Evolutionary conservation across 768 basidiomycete genomes (phyloP), one percentile per base, ranked within the genome.

Genomic region (Coprinellus micaceus): DNA sequence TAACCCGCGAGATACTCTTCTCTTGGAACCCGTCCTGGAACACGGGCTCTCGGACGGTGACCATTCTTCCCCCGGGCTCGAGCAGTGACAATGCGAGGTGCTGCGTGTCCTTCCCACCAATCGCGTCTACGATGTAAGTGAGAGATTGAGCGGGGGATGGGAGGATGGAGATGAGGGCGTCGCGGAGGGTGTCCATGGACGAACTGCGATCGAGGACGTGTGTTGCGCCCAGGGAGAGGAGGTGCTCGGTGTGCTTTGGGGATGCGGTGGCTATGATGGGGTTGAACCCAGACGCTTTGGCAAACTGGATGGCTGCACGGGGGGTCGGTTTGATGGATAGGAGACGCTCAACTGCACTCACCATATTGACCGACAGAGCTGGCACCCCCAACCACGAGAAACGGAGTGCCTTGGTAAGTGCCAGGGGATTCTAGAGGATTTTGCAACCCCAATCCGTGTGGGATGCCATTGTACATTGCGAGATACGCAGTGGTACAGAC

Each of bases 221-320:
- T 1, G 76, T 77, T 5, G 74, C 77, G 3, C 78, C 77, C 17
- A 79, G 64, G 2, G 66, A 66, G 58, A 68, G 68, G 39, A 78
- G 66, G 15, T 57, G 54, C 0, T 62, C 52, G 26, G 64, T 56
- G 30, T 74, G 68, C 15, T 61, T 57, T 19, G 50, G 61, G 5
- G 71, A 75, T 5, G 76, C 66, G 1, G 68, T 76, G 46, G 71
- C 59, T 29, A 79, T 75, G 47, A 79, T 72, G 12, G 75, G 75
- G 21, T 66, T 65, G 63, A 77, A 77, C 1, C 76, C 77, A 1
- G 75, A 74, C 21, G 73, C 51, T 48, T 64, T 69, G 21, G 76
- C 75, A 10, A 77, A 65, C 53, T 75, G 74, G 19, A 62, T 54
- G 2, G 33, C 59, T 58, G 19, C 6, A 10, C 11, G 36, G 13